A percentile compares a stretch with the other conserved stretches of the same genome.
These are phyloP conservation scores for Tylopilus subfusipes DNA, from an alignment of 768 basidiomycete species.

Conservation along the genomic window DNA sequence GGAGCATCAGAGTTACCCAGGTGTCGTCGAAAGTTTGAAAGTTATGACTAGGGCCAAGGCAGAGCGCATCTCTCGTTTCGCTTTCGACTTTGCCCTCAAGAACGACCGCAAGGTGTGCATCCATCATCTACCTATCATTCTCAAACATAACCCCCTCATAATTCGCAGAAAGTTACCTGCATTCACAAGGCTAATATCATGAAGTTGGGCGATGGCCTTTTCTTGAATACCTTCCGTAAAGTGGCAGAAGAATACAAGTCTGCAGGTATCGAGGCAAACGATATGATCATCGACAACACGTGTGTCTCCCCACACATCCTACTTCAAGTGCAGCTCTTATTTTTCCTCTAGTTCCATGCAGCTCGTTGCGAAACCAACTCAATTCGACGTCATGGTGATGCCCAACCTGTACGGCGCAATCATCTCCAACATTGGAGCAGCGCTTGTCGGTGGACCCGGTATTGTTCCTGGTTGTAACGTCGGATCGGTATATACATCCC, in stretches of 20 bases:
- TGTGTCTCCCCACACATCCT: conserved; percentile 33
- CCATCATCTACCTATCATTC: not conserved
- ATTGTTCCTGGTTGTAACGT: conserved; percentile 98
- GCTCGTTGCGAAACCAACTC: conserved; percentile 89
- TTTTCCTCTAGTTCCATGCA: conserved; percentile 82
- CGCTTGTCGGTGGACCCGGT: conserved; percentile 96
- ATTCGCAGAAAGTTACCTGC: conserved; percentile 90
- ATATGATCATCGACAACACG: conserved; percentile 99
- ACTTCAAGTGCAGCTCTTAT: not conserved
- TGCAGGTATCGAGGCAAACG: conserved; percentile 86
- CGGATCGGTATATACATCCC: conserved; percentile 61
- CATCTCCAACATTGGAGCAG: conserved; percentile 97
- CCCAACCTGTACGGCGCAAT: conserved; percentile 97
- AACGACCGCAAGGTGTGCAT: conserved; percentile 87
- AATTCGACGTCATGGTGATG: conserved; percentile 99
- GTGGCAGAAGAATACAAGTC: conserved; percentile 96
- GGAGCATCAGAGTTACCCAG: conserved; percentile 97
- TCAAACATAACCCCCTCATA: not conserved
- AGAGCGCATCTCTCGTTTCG: conserved; percentile 94
- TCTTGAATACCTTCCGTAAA: conserved; percentile 96
- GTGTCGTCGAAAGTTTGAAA: conserved; percentile 97
- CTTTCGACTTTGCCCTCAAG: conserved; percentile 98
- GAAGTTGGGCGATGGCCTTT: conserved; percentile 99
- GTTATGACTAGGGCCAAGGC: conserved; percentile 94
- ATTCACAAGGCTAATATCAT: conserved; percentile 99